phyloP scores from a whole-genome alignment of 2,329 filamentous ascomycete species.

The Sordariomycetes sp. region DNA sequence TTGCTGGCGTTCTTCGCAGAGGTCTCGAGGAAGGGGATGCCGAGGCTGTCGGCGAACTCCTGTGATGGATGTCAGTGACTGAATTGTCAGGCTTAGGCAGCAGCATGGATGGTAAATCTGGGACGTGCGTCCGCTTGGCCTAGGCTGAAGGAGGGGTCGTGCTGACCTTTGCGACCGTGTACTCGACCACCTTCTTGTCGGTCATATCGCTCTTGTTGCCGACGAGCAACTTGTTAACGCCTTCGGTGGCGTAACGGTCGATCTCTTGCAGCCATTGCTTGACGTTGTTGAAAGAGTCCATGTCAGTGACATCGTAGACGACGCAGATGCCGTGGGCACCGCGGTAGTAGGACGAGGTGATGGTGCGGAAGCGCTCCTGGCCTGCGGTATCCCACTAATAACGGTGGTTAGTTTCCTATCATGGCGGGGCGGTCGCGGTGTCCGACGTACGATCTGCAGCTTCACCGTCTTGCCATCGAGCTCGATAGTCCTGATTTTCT shows the following conservation, averaged over 20 bases:
- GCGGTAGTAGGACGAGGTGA: constrained; percentile 99
- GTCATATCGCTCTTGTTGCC: constrained; percentile 99
- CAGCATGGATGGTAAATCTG: background rate
- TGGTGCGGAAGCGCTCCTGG: constrained; percentile 98
- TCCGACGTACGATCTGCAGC: constrained; percentile 80
- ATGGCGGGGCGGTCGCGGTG: background rate
- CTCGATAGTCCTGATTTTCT: constrained; percentile 99
- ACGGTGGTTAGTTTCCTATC: constrained; percentile 1
- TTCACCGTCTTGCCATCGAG: constrained; percentile 99
- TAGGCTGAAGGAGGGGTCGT: background rate
- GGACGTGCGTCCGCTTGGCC: too few relatives aligned
- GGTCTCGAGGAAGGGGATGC: constrained; percentile 98
- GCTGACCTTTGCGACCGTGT: constrained; percentile 93
- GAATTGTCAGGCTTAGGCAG: background rate
- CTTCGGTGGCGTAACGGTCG: constrained; percentile 96
- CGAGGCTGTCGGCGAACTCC: constrained; percentile 98
- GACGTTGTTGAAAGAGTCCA: constrained; percentile 99
- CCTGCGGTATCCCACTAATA: constrained; percentile 95
- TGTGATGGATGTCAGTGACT: constrained; percentile 25
- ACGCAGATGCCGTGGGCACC: constrained; percentile 99
- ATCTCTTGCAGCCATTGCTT: constrained; percentile 99
- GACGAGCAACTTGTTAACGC: constrained; percentile 97
- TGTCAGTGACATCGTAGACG: constrained; percentile 99
- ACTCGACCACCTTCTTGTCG: constrained; percentile 99
- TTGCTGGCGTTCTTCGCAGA: constrained; percentile 99